Evolutionary conservation across 768 basidiomycete species (phyloP), one percentile per base, ranked within the genome.

Genomic region (Calocera viscosa): DNA sequence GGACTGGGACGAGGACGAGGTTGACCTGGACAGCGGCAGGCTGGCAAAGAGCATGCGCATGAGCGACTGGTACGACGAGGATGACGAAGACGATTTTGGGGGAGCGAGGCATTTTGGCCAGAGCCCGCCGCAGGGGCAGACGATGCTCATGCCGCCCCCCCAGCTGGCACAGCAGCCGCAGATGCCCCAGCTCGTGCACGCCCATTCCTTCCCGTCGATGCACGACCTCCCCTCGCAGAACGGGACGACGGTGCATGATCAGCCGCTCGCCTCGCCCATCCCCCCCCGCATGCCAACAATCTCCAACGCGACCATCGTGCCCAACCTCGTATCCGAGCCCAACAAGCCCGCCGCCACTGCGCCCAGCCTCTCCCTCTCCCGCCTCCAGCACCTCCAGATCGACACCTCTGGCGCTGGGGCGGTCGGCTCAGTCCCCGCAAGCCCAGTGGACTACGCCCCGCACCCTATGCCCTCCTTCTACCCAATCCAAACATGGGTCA

Each of bases 391-490:
- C 30, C 53, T 60, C 26, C 26, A 60, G 30, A 60, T 60, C 2
- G 53, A 60, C 53, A 60, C 53, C 22, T 60, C 53, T 19, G 53
- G 53, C 26, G 22, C 26, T 19, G 53, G 53, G 2, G 53, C 53
- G 14, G 53, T 60, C 11, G 53, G 53, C 30, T 5, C 5, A 11
- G 53, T 60, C 30, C 53, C 53, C 14, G 53, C 53, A 11, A 28
- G 26, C 14, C 53, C 53, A 30, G 53, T 60, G 14, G 53, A 60
- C 53, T 60, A 60, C 30, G 53, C 30, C 53, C 30, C 53, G 24
- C 53, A 60, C 53, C 53, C 53, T 7, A 60, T 60, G 53, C 30
- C 53, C 24, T 60, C 53, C 30, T 60, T 60, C 53, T 60, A 60
- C 30, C 53, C 53, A 5, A 60, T 60, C 53, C 53, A 60, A 26